Evolutionary conservation across 2,329 filamentous ascomycete species (phyloP), one percentile per base, ranked within the genome.

Genomic region (Nothophaeocryptopus gaeumannii): DNA sequence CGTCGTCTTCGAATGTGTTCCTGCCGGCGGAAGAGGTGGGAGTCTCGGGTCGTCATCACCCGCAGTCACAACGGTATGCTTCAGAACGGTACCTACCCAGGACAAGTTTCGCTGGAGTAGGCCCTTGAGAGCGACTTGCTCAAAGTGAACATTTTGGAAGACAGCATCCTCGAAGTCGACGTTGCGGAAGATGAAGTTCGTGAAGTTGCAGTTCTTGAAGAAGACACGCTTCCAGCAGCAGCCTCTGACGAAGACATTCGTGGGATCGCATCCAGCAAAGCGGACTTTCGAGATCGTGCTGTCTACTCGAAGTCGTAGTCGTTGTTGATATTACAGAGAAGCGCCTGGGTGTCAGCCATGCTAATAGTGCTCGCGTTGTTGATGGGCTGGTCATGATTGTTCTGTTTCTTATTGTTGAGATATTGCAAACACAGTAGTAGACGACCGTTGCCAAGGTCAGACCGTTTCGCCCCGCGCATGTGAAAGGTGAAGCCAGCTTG

Each of bases 221-320:
- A 20, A 37, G 33, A 45, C 42, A 11, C 30, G 16, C 15, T 37
- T n/a, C 42, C 42, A 45, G 10, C 14, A 13, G 11, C 42, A 31
- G 10, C 30, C 11, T n/a, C 15, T 26, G 4, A 45, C 42, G 11
- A 8, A 2, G 10, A 45, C 42, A 13, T 29, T 37, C 11, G 8
- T 2, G 1, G 30, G 11, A 2, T 34, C 34, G 8, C 31, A 30
- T 8, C 29, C n/a, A 8, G 16, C 15, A 29, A 45, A 45, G 5
- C 42, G 42, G 42, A 45, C 15, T 11, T 37, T 38, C 11, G 42
- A 45, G 42, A 37, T 8, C 0, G 33, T 29, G 2, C 33, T 29
- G 2, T 36, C 11, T 37, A 45, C 15, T 29, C 42, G n/a, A 45
- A 37, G 16, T 45, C 42, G 42, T 29, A 45, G 31, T 44, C 31